phyloP scores from a whole-genome alignment of 768 basidiomycete genomes.

The Rubroboletus satanas region DNA sequence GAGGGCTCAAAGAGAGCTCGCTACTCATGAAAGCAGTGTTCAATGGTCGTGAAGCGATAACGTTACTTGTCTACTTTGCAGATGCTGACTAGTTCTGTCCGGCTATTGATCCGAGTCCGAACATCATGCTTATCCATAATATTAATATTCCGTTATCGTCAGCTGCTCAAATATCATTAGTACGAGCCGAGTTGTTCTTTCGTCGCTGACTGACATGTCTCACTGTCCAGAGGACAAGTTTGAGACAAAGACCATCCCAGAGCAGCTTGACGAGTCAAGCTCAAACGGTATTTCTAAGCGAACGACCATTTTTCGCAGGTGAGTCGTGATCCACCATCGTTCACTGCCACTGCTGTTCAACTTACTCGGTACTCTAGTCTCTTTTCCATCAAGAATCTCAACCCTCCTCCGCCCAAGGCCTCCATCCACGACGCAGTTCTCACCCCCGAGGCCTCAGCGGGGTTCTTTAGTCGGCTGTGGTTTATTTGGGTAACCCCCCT shows the following conservation, averaged over 20 bases:
- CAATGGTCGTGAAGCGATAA: too few species aligned
- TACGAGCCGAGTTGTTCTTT: not conserved
- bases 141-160: too few species aligned
- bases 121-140: too few species aligned
- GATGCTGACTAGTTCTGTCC: too few species aligned
- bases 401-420: conserved; percentile 40
- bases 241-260: not conserved
- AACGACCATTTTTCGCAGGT: conserved; percentile 2
- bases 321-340: not conserved
- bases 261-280: not conserved
- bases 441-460: conserved; percentile 66
- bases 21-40: too few species aligned
- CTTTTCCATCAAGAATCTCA: conserved; percentile 9
- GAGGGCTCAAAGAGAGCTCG: too few species aligned
- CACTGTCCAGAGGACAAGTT: not conserved
- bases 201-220: conserved; percentile 1
- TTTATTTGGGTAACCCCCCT: conserved; percentile 77
- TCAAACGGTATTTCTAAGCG: not conserved
- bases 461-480: conserved; percentile 53
- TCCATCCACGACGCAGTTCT: conserved; percentile 58
- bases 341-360: not conserved
- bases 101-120: too few species aligned
- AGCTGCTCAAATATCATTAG: too few species aligned
- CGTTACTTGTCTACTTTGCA: too few species aligned
- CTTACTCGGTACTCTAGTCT: conserved; percentile 3